Base-by-base conservation (phyloP, 306 rosid genomes). In the Quercus wislizeni region DNA sequence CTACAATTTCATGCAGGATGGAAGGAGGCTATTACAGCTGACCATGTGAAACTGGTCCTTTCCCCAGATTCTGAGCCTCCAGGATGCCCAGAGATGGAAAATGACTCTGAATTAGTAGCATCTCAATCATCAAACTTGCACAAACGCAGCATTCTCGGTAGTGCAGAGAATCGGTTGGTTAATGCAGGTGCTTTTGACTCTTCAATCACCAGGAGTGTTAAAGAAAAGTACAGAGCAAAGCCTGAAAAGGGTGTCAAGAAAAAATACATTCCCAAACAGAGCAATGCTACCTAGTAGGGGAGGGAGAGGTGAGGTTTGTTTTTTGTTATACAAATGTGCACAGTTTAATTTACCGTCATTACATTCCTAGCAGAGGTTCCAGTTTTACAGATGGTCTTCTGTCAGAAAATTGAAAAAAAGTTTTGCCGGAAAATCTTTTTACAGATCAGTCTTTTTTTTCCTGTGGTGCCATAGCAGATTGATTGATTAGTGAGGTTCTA, bases 341-440 rank as follows among this genome's bases (percentile, higher is more conserved):
- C 79, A 87, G 86, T 87, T 87, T 77, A 75, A 83, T 76, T 81
- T 89, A 72, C 67, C 71, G 69, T 55, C 57, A 64, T 78, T 84
- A 73, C 71, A 80, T 85, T 84, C 83, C 82, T 84, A 84, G 89
- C 93, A 78, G 91, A 86, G 90, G 86, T 85, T 87, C 92, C 81
- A 80, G 87, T 87, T 91, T 87, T 86, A 68, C 85, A 76, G 79
- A 82, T 80, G 92, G 89, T 83, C 92, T 89, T 92, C 94, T 89
- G 94, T 87, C 90, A 52, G 83, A 87, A 90, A 85, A 63, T 77
- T 74, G 78, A 78, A 80, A 86, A 84, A 82, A 89, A 69, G 81
- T 86, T 90, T 89, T 72, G 65, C 83, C 74, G 74, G 88, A 82
- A 79, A 80, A 56, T 80, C 64, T 59, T 70, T 85, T 83, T 74